Evolutionary conservation across 2,329 filamentous ascomycete genomes (phyloP).

Genomic region (Calonectria hongkongensis): DNA sequence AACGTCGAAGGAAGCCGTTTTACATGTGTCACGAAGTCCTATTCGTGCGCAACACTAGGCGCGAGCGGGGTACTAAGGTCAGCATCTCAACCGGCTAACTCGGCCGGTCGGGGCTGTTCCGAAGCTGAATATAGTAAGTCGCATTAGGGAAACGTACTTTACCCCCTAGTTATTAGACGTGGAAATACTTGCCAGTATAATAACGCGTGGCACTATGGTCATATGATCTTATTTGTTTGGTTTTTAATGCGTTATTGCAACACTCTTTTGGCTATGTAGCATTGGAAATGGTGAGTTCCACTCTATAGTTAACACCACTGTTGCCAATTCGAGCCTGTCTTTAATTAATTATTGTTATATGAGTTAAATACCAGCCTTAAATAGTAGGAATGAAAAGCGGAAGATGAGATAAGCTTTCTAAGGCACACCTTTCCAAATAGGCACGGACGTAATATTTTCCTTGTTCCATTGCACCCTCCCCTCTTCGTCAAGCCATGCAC

Average conservation of each 20-base stretch:
- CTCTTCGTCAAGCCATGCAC: neutral
- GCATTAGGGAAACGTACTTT: slow-evolving; percentile 14
- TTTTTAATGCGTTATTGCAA: no score
- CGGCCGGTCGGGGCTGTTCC: slow-evolving; percentile 19
- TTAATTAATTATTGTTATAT: no score
- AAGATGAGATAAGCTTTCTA: no score
- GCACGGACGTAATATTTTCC: neutral
- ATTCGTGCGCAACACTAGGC: slow-evolving; percentile 30
- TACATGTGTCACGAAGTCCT: neutral
- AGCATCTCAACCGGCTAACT: slow-evolving; percentile 10
- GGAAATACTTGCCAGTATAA: neutral
- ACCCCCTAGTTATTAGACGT: slow-evolving; percentile 11
- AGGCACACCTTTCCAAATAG: neutral
- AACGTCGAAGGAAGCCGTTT: neutral
- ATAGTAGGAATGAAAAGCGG: no score
- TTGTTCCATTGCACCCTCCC: neutral
- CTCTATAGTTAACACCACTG: no score
- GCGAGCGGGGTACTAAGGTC: slow-evolving; percentile 16
- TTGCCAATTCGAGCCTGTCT: no score
- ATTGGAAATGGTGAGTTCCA: no score
- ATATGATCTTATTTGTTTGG: no score
- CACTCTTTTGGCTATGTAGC: no score
- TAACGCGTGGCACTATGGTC: neutral
- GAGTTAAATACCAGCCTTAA: no score
- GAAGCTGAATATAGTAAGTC: slow-evolving; percentile 36